Base-by-base conservation (phyloP, 352 stramenopile species). In the Aphanomyces astaci region DNA sequence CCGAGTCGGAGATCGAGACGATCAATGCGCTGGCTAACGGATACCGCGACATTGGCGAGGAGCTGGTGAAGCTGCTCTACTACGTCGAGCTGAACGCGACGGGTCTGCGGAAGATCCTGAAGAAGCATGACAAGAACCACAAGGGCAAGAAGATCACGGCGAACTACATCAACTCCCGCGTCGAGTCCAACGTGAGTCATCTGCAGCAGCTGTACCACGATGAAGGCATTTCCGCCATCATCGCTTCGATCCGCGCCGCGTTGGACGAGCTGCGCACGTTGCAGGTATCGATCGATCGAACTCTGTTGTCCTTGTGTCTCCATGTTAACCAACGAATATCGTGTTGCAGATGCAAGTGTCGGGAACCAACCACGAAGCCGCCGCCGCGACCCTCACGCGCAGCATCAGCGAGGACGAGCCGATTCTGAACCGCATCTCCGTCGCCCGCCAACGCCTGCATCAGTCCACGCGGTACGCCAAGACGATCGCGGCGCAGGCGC, bases 21-120 rank as follows among this genome's bases (percentile, higher is more conserved):
- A 92, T 94, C 79, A 79, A 89, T 62, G 70, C 72, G 13, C 80
- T 94, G 39, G 75, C 76, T 19, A 81, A 92, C 53, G 76, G 77
- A n/a, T 84, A 77, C 68, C 78, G 86, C 54, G 68, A 74, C 17
- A 77, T 90, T n/a, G 87, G 87, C 31, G 87, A 95, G 51, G 82
- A 93, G 4, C 72, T 95, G 10, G 81, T 93, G 49, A 78, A 90
- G 45, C 51, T 95, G 57, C 79, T 95, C 63, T 76, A 92, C 59
- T 95, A 90, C 59, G 81, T 95, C 11, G 84, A 94, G 73, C 79
- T 95, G 32, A 95, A 95, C 70, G 82, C 85, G 19, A 94, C 84
- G 31, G 86, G 85, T 24, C 87, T 95, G 63, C 84, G 87, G 56
- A 95, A 95, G 73, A 95, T 95, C 72, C 80, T 92, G 51, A 95